Evolutionary conservation across 208 protist species (phyloP).

Genomic region (Leishmania tarentolae): DNA sequence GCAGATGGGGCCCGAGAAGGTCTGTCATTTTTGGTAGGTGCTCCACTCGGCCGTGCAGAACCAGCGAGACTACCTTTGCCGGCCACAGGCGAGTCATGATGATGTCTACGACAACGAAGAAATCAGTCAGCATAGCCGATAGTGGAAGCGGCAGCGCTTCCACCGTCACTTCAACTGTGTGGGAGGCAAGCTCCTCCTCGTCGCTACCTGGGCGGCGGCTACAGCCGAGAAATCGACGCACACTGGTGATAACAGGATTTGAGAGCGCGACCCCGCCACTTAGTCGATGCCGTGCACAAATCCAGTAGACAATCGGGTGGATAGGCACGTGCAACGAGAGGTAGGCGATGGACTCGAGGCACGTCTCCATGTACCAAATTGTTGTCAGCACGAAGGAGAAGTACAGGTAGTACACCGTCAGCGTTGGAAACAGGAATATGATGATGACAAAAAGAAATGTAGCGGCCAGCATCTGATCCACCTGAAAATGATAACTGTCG

Average conservation of each 20-base stretch:
- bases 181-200: slow-evolving; percentile 37
- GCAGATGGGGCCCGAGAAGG: slow-evolving; percentile 61
- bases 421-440: slow-evolving; percentile 91
- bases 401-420: slow-evolving; percentile 93
- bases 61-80: slow-evolving; percentile 35
- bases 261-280: slow-evolving; percentile 49
- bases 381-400: slow-evolving; percentile 76
- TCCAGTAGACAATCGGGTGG: slow-evolving; percentile 64
- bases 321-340: slow-evolving; percentile 68
- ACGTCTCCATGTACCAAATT: slow-evolving; percentile 57
- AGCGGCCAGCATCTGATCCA: slow-evolving; percentile 92
- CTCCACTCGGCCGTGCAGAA: slow-evolving; percentile 37
- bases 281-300: slow-evolving; percentile 22
- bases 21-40: slow-evolving; percentile 38
- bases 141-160: slow-evolving; percentile 51
- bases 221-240: slow-evolving; percentile 24
- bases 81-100: slow-evolving; percentile 38
- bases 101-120: slow-evolving; percentile 55
- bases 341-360: slow-evolving; percentile 59
- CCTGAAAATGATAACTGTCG: slow-evolving; percentile 88
- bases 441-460: slow-evolving; percentile 91
- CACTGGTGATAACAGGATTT: slow-evolving; percentile 44
- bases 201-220: slow-evolving; percentile 8
- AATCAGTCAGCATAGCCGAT: slow-evolving; percentile 58
- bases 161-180: slow-evolving; percentile 72